phyloP scores from a whole-genome alignment of 2,329 filamentous ascomycete genomes.

The Pseudogymnoascus sp. region DNA sequence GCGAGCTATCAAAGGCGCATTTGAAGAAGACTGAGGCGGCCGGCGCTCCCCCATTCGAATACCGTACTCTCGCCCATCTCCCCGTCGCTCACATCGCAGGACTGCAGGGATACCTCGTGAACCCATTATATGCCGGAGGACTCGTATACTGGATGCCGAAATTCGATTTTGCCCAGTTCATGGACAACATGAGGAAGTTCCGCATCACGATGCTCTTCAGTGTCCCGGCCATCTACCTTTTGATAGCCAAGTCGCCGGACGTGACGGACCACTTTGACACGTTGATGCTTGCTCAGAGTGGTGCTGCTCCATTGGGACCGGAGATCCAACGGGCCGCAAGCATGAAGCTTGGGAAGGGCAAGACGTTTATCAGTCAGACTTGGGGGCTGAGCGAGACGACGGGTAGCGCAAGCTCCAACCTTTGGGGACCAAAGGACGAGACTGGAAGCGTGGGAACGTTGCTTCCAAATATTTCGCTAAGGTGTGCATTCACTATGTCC shows the following conservation, averaged over 20 bases:
- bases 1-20: constrained; percentile 27
- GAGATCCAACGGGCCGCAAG: constrained; percentile 41
- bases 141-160: constrained; percentile 64
- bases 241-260: constrained; percentile 62
- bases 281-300: constrained; percentile 40
- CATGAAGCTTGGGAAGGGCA: constrained; percentile 47
- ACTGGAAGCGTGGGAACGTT: constrained; percentile 56
- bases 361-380: constrained; percentile 33
- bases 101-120: constrained; percentile 38
- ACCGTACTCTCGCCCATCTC: constrained; percentile 37
- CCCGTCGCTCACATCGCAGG: constrained; percentile 40
- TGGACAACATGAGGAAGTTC: constrained; percentile 59
- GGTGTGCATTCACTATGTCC: neutral
- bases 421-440: constrained; percentile 39
- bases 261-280: constrained; percentile 48
- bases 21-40: constrained; percentile 14
- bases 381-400: constrained; percentile 87
- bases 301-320: constrained; percentile 58
- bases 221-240: constrained; percentile 69
- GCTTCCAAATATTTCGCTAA: constrained; percentile 49
- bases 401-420: constrained; percentile 61
- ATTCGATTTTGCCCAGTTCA: constrained; percentile 67
- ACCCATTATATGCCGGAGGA: constrained; percentile 37
- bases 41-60: constrained; percentile 26
- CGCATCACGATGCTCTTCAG: constrained; percentile 57